These are phyloP conservation scores for Juglanconis juglandina DNA, from an alignment of 2,329 filamentous ascomycete species.

Conservation along the genomic window DNA sequence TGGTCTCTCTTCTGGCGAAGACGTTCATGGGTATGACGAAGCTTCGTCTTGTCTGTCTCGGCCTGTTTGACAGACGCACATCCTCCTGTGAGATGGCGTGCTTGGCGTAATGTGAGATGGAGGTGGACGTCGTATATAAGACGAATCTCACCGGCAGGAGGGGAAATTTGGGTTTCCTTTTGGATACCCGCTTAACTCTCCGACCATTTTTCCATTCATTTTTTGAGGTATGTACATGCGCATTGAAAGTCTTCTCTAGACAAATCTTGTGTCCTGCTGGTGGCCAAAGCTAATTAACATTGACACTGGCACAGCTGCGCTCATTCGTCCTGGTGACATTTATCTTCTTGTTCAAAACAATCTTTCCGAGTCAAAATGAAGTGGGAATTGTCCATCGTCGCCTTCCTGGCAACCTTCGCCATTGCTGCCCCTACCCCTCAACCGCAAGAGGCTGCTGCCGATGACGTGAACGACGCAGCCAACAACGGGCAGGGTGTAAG, in stretches of 20 bases:
- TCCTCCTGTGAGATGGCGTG: too few species aligned
- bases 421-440: neutral
- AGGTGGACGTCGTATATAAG: too few species aligned
- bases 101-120: too few species aligned
- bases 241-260: too few species aligned
- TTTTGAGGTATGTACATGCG: too few species aligned
- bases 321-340: constrained; percentile 3
- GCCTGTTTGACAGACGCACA: neutral
- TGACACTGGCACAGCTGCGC: constrained; percentile 2
- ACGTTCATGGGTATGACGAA: too few species aligned
- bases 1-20: too few species aligned
- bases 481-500: constrained; percentile 8
- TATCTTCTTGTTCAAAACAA: neutral
- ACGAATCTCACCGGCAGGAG: too few species aligned
- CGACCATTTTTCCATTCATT: too few species aligned
- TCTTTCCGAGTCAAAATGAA: constrained; percentile 6
- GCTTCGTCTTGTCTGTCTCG: neutral
- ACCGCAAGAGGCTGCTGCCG: neutral
- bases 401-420: constrained; percentile 9
- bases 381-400: constrained; percentile 3
- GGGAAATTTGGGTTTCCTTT: too few species aligned
- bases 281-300: neutral
- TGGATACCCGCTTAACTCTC: too few species aligned
- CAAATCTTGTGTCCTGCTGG: neutral
- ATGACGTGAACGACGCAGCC: constrained; percentile 6